Evolutionary conservation across 192 early-diverging fungal genomes (phyloP), one percentile per base, ranked within the genome.

Genomic region (Pilaira anomala): DNA sequence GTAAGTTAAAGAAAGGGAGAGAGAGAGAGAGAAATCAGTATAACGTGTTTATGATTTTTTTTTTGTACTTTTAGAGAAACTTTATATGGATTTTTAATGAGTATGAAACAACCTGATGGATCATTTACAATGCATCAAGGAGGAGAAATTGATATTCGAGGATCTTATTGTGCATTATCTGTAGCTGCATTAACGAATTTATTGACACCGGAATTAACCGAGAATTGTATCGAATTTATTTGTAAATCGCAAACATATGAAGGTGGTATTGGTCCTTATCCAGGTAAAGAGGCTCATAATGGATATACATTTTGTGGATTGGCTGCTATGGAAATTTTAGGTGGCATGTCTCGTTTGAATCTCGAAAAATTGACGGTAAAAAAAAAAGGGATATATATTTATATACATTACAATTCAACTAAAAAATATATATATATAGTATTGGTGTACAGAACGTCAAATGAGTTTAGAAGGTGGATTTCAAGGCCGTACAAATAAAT

Each of bases 231-330:
- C 0, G 85, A 86, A 13, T 96, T 91, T 68, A 86, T 96, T 33
- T 77, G 71, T 8, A 72, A 81, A 30, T 92, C 92, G 68, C 96
- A 98, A 71, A 91, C 90, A 3, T 95, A 86, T 74, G 93, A 97
- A 72, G 95, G 95, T n/a, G 97, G 97, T 3, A 80, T 99, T 62
- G 91, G 89, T 0, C 82, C 83, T 14, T 80, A 74, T 33, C 95
- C 94, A 2, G 87, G 88, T 1, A 81, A 88, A 0, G 97, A 99
- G 62, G 94, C 93, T 5, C 95, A 99, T 65, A 93, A 93, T 42
- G 97, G 97, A 3, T 99, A 99, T 74, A 91, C 92, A 4, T 92
- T 93, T 62, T 97, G 95, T 71, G 97, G 84, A 6, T 61, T 97
- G 39, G 97, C 94, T 0, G 92, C 97, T 0, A 66, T 94, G 63